Evolutionary conservation across 805 yeast species (phyloP), one percentile per base, ranked within the genome.

Genomic region (Metschnikowia shivogae): DNA sequence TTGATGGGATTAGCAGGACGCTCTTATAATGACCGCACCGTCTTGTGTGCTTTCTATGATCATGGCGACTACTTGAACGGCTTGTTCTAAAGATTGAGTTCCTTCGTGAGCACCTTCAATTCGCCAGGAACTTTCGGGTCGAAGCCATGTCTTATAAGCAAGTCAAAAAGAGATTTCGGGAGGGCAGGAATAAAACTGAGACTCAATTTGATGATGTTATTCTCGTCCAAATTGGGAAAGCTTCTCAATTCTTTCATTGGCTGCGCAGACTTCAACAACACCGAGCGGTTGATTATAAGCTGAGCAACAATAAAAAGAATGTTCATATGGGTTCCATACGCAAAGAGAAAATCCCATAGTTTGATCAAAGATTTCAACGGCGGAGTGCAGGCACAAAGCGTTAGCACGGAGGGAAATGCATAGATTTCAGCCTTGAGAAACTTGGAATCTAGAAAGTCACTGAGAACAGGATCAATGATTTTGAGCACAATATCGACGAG

Each of bases 261-360:
- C 51, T 75, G 84, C 24, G 61, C 64, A 7, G 84, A 73, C 12
- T 66, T 67, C 44, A 90, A 62, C n/a, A 89, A 66, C 27, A 73
- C 65, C 8, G 81, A 75, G 46, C 97, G 70, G 47, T 85, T 82
- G 34, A 84, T 69, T 4, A 86, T 80, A 19, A 89, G 66, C 60
- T 87, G 96, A 1, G 97, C 92, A 7, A 89, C 87, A 3, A 89
- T 80, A 53, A 89, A 85, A 32, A 90, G 68, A 26, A 90, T 77
- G 64, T 90, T 89, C 82, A 89, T 76, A 58, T 90, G 96, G 14
- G 86, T 80, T 0, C 97, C 97, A 57, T 87, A 89, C 3, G 97
- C 95, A 63, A 89, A 85, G 55, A 89, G 65, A 53, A 89, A 86
- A 61, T 89, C 97, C 97, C 97, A 89, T 13, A 89, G 70, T 46